phyloP scores from a whole-genome alignment of 2,329 filamentous ascomycete species.

The Colletotrichum eleusines region DNA sequence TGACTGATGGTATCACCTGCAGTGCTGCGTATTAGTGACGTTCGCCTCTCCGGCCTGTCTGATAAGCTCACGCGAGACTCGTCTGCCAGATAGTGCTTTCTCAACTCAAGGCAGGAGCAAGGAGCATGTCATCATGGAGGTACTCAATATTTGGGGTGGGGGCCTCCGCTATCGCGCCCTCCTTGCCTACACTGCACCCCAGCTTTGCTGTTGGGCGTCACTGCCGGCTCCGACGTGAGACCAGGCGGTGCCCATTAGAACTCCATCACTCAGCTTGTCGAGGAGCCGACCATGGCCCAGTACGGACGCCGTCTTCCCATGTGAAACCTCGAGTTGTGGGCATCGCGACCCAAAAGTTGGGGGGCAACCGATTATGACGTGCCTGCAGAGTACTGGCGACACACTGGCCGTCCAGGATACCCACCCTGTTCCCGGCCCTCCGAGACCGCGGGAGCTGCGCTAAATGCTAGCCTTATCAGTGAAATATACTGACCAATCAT shows the following conservation, averaged over 20 bases:
- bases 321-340: constrained; percentile 27
- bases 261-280: not conserved
- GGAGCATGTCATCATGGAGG: constrained; percentile 2
- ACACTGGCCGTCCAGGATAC: constrained; percentile 9
- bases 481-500: constrained; percentile 27
- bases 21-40: not conserved
- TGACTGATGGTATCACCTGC: not conserved
- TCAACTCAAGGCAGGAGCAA: not conserved
- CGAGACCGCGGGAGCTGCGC: constrained; percentile 5
- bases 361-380: constrained; percentile 36
- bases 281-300: constrained; percentile 24
- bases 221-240: constrained; percentile 22
- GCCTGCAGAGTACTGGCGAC: constrained; percentile 11
- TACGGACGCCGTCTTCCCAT: constrained; percentile 28
- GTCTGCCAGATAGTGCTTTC: not conserved
- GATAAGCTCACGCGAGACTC: constrained; percentile 9
- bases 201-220: constrained; percentile 2
- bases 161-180: not conserved
- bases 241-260: constrained; percentile 15
- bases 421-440: constrained; percentile 29
- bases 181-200: constrained; percentile 19
- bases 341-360: constrained; percentile 28
- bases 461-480: constrained; percentile 42
- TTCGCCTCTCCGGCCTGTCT: not conserved
- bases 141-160: not conserved